Evolutionary conservation across 257 asterid species (phyloP).

Genomic region (Fraxinus pennsylvanica): DNA sequence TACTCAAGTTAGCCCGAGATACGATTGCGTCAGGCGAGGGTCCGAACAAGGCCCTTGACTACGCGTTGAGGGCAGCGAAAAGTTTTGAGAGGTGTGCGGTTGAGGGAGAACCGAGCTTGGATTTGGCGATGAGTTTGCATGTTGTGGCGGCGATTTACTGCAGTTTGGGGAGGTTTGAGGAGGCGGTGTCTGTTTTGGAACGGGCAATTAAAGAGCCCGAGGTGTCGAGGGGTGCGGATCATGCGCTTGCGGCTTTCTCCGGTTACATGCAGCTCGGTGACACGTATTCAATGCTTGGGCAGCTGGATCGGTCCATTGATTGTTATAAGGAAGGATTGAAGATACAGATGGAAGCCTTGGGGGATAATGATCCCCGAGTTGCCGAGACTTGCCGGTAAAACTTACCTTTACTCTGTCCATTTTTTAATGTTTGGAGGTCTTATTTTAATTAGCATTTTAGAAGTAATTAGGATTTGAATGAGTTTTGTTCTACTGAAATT

Average conservation of each 20-base stretch:
- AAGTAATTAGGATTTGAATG: background rate
- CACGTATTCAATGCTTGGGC: constrained; percentile 94
- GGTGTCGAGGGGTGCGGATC: constrained; percentile 84
- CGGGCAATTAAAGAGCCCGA: constrained; percentile 90
- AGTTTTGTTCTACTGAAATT: background rate
- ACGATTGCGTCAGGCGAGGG: constrained; percentile 65
- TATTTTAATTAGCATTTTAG: background rate
- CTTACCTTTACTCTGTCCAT: background rate
- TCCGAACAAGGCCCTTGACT: constrained; percentile 78
- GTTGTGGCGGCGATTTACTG: constrained; percentile 63
- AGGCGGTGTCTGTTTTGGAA: constrained; percentile 87
- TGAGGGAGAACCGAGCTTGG: constrained; percentile 48
- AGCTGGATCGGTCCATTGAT: constrained; percentile 83
- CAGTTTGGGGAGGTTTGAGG: constrained; percentile 85
- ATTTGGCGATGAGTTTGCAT: constrained; percentile 56
- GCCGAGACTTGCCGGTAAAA: constrained; percentile 90
- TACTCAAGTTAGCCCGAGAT: constrained; percentile 48
- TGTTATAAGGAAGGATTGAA: constrained; percentile 77
- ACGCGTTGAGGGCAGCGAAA: constrained; percentile 74
- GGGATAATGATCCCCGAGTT: constrained; percentile 91
- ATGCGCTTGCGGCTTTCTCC: constrained; percentile 87
- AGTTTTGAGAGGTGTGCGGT: constrained; percentile 47
- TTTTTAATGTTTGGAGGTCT: background rate
- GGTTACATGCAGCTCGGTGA: constrained; percentile 97
- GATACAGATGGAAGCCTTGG: constrained; percentile 93